A percentile compares a stretch with the other conserved stretches of the same genome.
Conservation (phyloP, 2,329 filamentous ascomycete species). For the Sarocladium strictum region DNA sequence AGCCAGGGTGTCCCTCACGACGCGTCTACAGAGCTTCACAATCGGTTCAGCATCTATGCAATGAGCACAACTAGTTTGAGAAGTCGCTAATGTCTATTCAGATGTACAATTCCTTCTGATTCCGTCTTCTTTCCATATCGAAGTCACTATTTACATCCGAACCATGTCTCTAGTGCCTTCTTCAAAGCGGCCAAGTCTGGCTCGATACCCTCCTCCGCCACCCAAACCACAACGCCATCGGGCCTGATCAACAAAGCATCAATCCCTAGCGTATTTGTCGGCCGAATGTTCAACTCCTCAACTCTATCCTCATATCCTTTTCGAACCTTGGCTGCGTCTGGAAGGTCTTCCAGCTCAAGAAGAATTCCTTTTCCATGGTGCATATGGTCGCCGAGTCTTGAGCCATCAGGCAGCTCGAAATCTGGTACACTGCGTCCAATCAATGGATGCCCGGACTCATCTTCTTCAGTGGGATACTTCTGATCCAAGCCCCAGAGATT, state of each 20-base stretch:
- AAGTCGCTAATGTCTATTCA: no score
- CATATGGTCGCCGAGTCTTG: not conserved
- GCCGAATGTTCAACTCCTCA: not conserved
- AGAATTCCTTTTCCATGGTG: not conserved
- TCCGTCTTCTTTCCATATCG: no score
- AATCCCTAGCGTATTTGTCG: not conserved
- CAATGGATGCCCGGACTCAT: not conserved
- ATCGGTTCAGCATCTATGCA: no score
- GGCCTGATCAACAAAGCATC: not conserved
- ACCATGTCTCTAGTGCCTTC: constrained; percentile 2
- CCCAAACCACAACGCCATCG: constrained; percentile 1
- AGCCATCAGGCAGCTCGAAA: not conserved
- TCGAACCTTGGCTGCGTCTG: not conserved
- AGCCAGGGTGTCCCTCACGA: no score
- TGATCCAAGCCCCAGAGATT: not conserved
- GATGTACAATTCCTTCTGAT: no score
- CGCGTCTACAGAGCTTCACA: no score
- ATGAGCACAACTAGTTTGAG: no score
- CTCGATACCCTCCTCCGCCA: not conserved
- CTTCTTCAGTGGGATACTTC: not conserved
- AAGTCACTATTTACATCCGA: no score
- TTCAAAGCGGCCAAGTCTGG: not conserved
- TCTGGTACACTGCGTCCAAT: constrained; percentile 3
- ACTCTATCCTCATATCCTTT: not conserved
- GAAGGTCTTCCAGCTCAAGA: not conserved